Base-by-base conservation (phyloP, 169 alveolate genomes). In the Plasmodium vinckei region DNA sequence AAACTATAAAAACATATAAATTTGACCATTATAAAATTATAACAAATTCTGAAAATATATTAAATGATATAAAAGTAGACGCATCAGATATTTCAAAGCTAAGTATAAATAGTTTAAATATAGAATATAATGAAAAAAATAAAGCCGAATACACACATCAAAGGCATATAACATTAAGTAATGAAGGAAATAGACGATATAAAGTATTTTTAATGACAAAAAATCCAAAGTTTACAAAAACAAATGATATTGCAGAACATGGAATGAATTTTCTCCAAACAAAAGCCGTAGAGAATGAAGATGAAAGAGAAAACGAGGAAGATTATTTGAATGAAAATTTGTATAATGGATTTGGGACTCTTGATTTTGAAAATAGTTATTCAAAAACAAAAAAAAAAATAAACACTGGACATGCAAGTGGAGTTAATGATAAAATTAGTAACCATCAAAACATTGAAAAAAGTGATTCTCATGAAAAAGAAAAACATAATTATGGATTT, bases 11-110 rank as follows among this genome's bases (percentile, higher is more conserved):
- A 63, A 49, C 44, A 25, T 49, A 27, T 7, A 17, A 23, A 12
- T 82, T 67, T 82, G 56, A 68, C 3, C 84, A 82, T 60, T 82
- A 82, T 27, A 53, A 63, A 15, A 56, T 82, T 49, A 54, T 68
- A 23, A 69, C 90, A 9, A 82, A 65, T 51, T 82, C 90, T 2
- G 15, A 67, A 1, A 72, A 82, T n/a, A 9, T 82, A 17, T 15
- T 82, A 21, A 68, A 68, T 17, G 90, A 82, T 44, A 82, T 82
- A 17, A 6, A 25, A 2, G 56, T 82, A 2, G 90, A 82, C 46
- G 90, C 90, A 3, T 68, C 86, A 39, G 90, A 82, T 21, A 67
- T 82, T 13, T 82, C 90, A 10, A 65, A 82, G 19, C 42, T 56
- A 46, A 69, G 86, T 23, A 82, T 82, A 27, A 51, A 23, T 27